phyloP scores from a whole-genome alignment of 2,329 filamentous ascomycete species.

The Colletotrichum tropicale region DNA sequence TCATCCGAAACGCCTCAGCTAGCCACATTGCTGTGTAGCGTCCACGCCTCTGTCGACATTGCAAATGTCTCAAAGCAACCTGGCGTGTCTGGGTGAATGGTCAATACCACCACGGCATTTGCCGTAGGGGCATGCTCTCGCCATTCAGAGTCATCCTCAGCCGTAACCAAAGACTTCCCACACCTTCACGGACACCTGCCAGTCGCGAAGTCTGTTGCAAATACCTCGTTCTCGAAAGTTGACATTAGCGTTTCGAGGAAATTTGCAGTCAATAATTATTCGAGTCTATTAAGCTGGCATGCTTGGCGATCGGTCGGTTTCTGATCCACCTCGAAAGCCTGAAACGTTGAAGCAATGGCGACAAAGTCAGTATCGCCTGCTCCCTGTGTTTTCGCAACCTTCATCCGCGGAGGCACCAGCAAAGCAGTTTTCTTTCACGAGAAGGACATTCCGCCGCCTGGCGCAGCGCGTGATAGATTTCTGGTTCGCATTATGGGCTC shows the following conservation, averaged over 20 bases:
- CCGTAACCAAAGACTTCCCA: neutral
- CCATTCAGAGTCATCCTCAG: neutral
- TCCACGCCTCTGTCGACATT: neutral
- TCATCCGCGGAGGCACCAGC: neutral
- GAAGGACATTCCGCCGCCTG: slow-evolving; percentile 50
- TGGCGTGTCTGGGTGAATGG: neutral
- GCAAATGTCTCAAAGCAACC: neutral
- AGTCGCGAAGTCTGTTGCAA: neutral
- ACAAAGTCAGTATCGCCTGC: neutral
- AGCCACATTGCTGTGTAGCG: neutral
- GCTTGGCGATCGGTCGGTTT: neutral
- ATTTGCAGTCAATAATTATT: neutral
- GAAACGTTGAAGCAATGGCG: neutral
- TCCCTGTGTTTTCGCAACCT: neutral
- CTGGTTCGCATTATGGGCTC: slow-evolving; percentile 59
- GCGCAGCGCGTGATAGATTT: slow-evolving; percentile 50
- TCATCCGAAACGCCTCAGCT: neutral
- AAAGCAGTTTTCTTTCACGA: slow-evolving; percentile 50
- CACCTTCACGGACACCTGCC: neutral
- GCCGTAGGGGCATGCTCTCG: neutral
- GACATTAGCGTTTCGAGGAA: neutral
- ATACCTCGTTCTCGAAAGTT: neutral
- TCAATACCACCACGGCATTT: neutral
- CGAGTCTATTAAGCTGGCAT: neutral
- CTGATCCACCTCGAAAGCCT: neutral